phyloP scores from a whole-genome alignment of 1,284 basidiomycete genomes.

The Leccinum cinnamomeum region DNA sequence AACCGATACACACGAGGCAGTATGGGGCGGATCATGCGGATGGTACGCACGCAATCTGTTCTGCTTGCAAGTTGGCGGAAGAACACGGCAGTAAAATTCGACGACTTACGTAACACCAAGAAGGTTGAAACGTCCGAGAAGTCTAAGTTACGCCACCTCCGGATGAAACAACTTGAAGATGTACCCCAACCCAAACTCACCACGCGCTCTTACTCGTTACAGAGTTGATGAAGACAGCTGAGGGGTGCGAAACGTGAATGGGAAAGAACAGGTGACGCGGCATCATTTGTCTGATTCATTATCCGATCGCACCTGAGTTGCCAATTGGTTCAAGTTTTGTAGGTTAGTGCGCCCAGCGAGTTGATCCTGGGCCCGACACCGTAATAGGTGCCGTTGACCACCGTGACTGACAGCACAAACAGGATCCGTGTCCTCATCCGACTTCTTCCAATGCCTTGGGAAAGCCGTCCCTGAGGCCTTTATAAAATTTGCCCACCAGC shows the following conservation, averaged over 20 bases:
- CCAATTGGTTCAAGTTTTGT: neutral
- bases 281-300: neutral
- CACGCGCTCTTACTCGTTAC: neutral
- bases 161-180: neutral
- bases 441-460: neutral
- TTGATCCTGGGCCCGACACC: neutral
- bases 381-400: neutral
- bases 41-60: neutral
- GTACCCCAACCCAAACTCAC: neutral
- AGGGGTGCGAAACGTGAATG: neutral
- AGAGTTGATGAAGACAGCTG: neutral
- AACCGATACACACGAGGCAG: slow-evolving; percentile 4
- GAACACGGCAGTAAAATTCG: neutral
- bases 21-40: slow-evolving; percentile 7
- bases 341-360: neutral
- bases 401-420: neutral
- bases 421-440: neutral
- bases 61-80: neutral
- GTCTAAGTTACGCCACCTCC: neutral
- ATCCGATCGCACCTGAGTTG: neutral
- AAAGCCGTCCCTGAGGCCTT: no score
- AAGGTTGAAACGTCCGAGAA: neutral
- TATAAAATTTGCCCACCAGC: no score
- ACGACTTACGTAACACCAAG: neutral
- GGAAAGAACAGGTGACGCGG: neutral